Conservation (phyloP, 2,329 filamentous ascomycete species). For the Pseudohalonectria lignicola region DNA sequence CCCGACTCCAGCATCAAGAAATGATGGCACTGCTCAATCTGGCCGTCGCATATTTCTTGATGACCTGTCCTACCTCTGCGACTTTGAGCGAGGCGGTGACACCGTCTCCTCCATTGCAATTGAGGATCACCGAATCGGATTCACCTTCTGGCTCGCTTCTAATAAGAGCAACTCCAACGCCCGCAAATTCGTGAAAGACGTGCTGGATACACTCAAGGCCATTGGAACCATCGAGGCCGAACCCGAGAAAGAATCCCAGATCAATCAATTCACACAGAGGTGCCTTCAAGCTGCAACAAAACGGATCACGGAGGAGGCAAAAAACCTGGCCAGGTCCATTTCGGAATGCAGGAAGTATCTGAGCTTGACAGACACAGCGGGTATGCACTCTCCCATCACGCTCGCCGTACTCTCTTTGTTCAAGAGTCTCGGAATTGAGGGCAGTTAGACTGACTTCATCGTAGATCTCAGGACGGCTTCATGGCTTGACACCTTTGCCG, state of each 20-base stretch:
- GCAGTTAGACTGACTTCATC: no score
- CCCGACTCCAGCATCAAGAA: conserved; percentile 5
- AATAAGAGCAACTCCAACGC: conserved; percentile 19
- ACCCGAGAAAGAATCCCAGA: no score
- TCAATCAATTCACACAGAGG: no score
- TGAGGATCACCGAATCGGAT: conserved; percentile 18
- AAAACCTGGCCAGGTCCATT: no score
- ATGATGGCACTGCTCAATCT: conserved; percentile 3
- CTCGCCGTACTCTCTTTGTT: no score
- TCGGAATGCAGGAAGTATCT: no score
- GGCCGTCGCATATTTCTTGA: conserved; percentile 20
- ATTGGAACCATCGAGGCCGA: conserved; percentile 9
- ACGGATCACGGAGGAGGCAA: no score
- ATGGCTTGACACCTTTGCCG: conserved; percentile 5
- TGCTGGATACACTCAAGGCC: conserved; percentile 9
- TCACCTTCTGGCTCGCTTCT: conserved; percentile 30
- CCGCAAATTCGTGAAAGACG: conserved; percentile 15
- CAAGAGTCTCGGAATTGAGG: no score
- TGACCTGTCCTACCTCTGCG: conserved; percentile 32
- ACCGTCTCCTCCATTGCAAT: conserved; percentile 32
- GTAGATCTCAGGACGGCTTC: conserved; percentile 7
- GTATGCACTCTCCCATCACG: no score
- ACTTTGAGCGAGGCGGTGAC: conserved; percentile 31
- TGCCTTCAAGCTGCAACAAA: no score
- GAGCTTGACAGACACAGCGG: no score